These are phyloP conservation scores for Podospora fimiseda DNA, from an alignment of 495 filamentous ascomycete species.

Conservation along the genomic window DNA sequence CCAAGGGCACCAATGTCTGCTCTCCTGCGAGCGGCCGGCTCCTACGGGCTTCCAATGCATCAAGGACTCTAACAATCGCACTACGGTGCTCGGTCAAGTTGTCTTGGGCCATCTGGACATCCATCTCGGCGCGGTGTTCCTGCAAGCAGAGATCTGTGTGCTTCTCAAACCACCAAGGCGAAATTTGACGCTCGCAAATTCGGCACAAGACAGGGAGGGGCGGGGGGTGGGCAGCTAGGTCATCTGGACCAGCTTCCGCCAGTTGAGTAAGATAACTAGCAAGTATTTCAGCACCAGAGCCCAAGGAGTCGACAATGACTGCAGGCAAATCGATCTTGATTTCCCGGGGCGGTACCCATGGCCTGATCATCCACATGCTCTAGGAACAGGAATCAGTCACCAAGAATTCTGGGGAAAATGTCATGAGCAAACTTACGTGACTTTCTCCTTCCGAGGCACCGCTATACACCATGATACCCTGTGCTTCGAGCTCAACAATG, in stretches of 20 bases:
- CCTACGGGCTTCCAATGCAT: constrained; percentile 78
- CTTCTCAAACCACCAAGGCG: constrained; percentile 99
- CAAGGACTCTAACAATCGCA: constrained; percentile 90
- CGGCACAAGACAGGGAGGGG: constrained; percentile 88
- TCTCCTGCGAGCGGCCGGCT: constrained; percentile 61
- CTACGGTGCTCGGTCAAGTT: constrained; percentile 88
- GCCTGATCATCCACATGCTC: constrained; percentile 99
- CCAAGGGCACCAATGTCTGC: constrained; percentile 45
- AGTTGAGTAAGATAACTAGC: constrained; percentile 86
- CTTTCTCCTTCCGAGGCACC: constrained; percentile 77
- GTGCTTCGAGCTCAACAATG: constrained; percentile 77
- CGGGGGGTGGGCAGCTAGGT: constrained; percentile 75
- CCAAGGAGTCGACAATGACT: constrained; percentile 87
- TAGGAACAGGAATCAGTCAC: constrained; percentile 28
- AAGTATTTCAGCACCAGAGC: constrained; percentile 88
- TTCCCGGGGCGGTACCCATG: constrained; percentile 80
- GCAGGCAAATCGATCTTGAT: constrained; percentile 90
- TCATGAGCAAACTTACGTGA: constrained; percentile 59
- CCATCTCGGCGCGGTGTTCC: constrained; percentile 94
- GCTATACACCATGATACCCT: constrained; percentile 97
- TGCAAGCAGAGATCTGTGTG: constrained; percentile 94
- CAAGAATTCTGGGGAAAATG: not conserved
- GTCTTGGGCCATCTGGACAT: constrained; percentile 92
- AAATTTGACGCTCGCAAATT: constrained; percentile 95
- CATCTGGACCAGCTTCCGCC: constrained; percentile 77